A percentile compares a stretch with the other conserved stretches of the same genome.
Conservation (phyloP, 768 basidiomycete species). For the Russula vinacea region DNA sequence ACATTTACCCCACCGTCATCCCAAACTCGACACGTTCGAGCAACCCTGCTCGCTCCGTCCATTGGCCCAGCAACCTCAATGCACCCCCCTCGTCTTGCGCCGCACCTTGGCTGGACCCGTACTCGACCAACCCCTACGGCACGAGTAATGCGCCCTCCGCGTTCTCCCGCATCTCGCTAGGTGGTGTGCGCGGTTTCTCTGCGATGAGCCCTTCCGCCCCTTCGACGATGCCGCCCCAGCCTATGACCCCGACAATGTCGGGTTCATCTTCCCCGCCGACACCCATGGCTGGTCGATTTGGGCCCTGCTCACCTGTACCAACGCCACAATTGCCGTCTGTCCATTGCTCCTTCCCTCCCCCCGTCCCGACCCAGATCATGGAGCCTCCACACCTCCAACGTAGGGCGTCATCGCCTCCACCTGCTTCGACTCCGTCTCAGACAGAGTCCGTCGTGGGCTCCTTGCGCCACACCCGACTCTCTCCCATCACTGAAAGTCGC, state of each 20-base stretch:
- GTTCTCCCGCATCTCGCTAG: constrained; percentile 8
- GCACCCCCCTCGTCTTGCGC: neutral
- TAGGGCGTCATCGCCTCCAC: neutral
- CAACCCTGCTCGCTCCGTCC: constrained; percentile 21
- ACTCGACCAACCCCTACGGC: neutral
- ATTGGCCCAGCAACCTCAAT: constrained; percentile 23
- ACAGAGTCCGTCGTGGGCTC: constrained; percentile 21
- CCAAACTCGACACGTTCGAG: constrained; percentile 22
- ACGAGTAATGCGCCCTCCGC: neutral
- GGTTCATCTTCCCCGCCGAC: neutral
- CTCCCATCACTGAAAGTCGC: constrained; percentile 19
- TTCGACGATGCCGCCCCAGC: no score
- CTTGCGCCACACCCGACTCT: constrained; percentile 8
- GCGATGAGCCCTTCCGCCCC: neutral
- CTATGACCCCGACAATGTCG: neutral
- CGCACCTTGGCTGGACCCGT: constrained; percentile 3
- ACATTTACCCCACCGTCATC: constrained; percentile 17
- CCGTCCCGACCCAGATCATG: neutral
- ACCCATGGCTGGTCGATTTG: neutral
- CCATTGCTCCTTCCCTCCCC: neutral
- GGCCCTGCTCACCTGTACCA: neutral
- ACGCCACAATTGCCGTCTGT: neutral
- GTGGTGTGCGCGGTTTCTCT: neutral
- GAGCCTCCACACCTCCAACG: neutral
- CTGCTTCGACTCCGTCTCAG: neutral